Percentiles rank a stretch among this genome's conserved stretches.
phyloP scores from a whole-genome alignment of 2,329 filamentous ascomycete species.

The Epichloe elymi region DNA sequence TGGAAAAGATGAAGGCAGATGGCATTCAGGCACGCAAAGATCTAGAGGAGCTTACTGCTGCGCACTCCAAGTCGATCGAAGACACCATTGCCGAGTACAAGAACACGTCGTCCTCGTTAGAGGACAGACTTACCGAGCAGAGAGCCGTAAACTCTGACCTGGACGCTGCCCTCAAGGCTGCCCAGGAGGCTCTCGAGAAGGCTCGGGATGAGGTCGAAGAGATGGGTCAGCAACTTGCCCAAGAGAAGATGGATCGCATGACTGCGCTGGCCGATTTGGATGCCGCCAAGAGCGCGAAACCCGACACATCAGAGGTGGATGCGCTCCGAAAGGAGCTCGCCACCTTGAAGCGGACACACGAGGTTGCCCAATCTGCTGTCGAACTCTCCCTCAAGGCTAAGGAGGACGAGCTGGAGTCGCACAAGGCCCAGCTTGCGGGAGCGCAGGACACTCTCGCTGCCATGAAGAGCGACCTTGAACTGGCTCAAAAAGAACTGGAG shows the following conservation, averaged over 20 bases:
- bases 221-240: constrained; percentile 39
- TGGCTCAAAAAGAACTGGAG: constrained; percentile 40
- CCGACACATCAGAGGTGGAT: constrained; percentile 42
- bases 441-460: constrained; percentile 21
- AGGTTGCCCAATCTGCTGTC: constrained; percentile 26
- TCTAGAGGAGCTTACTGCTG: constrained; percentile 27
- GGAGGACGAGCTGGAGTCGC: constrained; percentile 22
- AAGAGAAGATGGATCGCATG: constrained; percentile 47
- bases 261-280: constrained; percentile 48
- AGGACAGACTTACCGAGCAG: constrained; percentile 24
- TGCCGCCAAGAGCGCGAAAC: constrained; percentile 39
- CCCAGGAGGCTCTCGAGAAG: constrained; percentile 31
- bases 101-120: constrained; percentile 18
- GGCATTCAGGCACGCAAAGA: constrained; percentile 26
- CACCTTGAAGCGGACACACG: constrained; percentile 32
- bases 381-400: constrained; percentile 22
- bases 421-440: constrained; percentile 20
- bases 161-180: constrained; percentile 21
- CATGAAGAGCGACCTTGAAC: constrained; percentile 29
- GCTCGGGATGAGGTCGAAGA: constrained; percentile 34
- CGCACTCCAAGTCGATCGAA: constrained; percentile 26
- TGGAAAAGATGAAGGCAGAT: constrained; percentile 28
- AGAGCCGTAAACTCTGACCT: constrained; percentile 23
- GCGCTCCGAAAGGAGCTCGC: constrained; percentile 37
- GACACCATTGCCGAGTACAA: constrained; percentile 27